Evolutionary conservation across 2,329 filamentous ascomycete species (phyloP), one percentile per base, ranked within the genome.

Genomic region (Cladosporium austrohemisphaericum): DNA sequence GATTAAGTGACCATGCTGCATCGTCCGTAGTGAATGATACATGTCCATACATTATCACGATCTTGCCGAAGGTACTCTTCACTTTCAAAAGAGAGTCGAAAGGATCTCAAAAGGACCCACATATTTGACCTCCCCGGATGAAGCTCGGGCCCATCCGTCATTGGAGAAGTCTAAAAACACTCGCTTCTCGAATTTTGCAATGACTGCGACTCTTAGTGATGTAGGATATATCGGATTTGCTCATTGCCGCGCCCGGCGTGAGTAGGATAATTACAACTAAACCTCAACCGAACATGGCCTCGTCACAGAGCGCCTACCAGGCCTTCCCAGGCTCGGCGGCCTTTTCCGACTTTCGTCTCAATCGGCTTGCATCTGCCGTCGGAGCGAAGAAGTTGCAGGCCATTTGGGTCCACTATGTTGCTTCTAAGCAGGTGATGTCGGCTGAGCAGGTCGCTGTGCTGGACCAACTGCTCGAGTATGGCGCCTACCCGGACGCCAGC

Each of bases 401-500:
- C n/a, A 65, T 76, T 20, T 76, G 73, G 72, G 63, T 76, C 50
- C 74, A 77, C 59, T 76, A 74, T 62, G 68, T 76, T 53, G 70
- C 75, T 41, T 72, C 73, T 2, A 55, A 73, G 52, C 56, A 64
- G 50, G 60, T 64, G 45, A 60, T 76, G 40, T 55, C 55, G 50
- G 65, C 69, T 8, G 66, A 71, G 26, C 72, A 82, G 57, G 69
- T 74, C 49, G 67, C 70, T 29, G 71, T 76, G 2, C 65, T 85
- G 45, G 72, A 81, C 58, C 79, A 83, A 61, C 68, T 85, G 22
- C 71, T 85, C 41, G 74, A 75, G 45, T 83, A 85, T 60, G 81
- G 80, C 41, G 77, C 75, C 29, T 68, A 68, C 67, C 80, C 68
- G 58, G 71, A 68, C 57, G 71, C 57, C 9, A 63, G 66, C 20